Conservation (phyloP, 2,329 filamentous ascomycete species). For the Atkinsonella texensis region DNA sequence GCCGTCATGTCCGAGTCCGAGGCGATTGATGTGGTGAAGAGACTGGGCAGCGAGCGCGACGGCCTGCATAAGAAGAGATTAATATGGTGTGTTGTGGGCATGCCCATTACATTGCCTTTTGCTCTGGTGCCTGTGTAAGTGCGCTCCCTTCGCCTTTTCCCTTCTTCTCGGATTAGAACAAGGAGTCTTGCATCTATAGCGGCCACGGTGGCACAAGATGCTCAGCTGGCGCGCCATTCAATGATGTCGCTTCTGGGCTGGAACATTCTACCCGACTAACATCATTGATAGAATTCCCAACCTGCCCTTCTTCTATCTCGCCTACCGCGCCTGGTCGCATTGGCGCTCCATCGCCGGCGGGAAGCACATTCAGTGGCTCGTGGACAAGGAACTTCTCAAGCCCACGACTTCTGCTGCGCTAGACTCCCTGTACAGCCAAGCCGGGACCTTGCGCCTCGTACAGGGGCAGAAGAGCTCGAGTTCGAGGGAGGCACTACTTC, state of each 20-base stretch:
- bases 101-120: slow-evolving; percentile 75
- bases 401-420: slow-evolving; percentile 55
- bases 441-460: slow-evolving; percentile 11
- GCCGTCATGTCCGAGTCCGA: slow-evolving; percentile 52
- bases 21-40: slow-evolving; percentile 53
- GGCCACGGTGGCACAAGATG: too few relatives aligned
- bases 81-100: slow-evolving; percentile 68
- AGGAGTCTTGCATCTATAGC: too few relatives aligned
- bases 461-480: neutral
- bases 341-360: slow-evolving; percentile 79
- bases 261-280: neutral
- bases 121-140: slow-evolving; percentile 76
- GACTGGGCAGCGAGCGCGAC: slow-evolving; percentile 70
- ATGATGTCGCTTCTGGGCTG: too few relatives aligned
- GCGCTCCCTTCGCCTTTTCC: neutral
- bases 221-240: too few relatives aligned
- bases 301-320: slow-evolving; percentile 91
- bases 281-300: slow-evolving; percentile 59
- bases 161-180: neutral
- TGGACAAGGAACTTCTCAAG: slow-evolving; percentile 59
- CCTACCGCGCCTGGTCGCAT: slow-evolving; percentile 84
- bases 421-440: slow-evolving; percentile 58
- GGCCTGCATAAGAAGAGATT: slow-evolving; percentile 63
- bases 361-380: slow-evolving; percentile 70
- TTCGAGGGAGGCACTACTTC: slow-evolving; percentile 24